Conservation (phyloP, 495 filamentous ascomycete genomes). For the Sordaria brevicollis region DNA sequence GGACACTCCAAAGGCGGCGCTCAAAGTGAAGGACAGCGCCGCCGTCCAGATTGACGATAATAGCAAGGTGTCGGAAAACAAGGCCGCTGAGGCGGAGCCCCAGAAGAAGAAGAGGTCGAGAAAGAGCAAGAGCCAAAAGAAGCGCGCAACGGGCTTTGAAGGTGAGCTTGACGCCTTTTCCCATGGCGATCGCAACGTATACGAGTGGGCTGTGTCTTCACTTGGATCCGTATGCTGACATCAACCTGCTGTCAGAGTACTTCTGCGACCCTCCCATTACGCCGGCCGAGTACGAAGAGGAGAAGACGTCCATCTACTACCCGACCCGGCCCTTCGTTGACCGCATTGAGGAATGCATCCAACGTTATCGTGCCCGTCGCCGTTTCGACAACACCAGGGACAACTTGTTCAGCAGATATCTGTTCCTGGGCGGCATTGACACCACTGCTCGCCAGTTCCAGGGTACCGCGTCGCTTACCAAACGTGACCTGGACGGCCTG, state of each 20-base stretch:
- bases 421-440: constrained; percentile 76
- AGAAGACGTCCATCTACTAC: constrained; percentile 27
- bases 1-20: background rate
- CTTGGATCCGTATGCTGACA: background rate
- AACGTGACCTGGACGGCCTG: constrained; percentile 41
- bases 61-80: background rate
- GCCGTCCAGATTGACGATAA: background rate
- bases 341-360: constrained; percentile 78
- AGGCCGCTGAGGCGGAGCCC: background rate
- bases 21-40: background rate
- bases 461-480: constrained; percentile 43
- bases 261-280: constrained; percentile 71
- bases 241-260: constrained; percentile 39
- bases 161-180: constrained; percentile 14
- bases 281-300: constrained; percentile 50
- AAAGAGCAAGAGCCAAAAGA: constrained; percentile 14
- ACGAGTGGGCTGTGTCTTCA: background rate
- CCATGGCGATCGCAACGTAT: background rate
- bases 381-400: constrained; percentile 54
- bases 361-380: constrained; percentile 65
- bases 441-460: constrained; percentile 55
- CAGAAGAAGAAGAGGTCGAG: constrained; percentile 25
- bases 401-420: constrained; percentile 65
- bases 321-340: constrained; percentile 16
- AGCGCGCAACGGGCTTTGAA: constrained; percentile 34